Conservation (phyloP, 2,329 filamentous ascomycete genomes). For the Pseudogymnoascus sp. region DNA sequence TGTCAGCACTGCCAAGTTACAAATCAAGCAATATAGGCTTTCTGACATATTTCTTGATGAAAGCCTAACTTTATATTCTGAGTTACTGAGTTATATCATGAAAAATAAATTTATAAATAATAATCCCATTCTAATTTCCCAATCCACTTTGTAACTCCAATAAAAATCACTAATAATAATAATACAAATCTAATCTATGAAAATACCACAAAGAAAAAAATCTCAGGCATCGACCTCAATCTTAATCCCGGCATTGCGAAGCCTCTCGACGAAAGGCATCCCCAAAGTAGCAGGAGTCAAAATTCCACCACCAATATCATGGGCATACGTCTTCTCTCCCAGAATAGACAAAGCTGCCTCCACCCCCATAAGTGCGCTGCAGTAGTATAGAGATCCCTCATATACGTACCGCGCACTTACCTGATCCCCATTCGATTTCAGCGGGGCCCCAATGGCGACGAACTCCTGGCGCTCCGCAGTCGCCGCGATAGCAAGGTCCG, state of each 20-base stretch:
- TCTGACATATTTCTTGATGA: neutral
- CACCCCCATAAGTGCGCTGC: conserved; percentile 14
- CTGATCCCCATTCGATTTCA: neutral
- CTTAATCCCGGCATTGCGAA: neutral
- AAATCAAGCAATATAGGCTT: conserved; percentile 1
- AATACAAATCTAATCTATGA: neutral
- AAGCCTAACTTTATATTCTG: neutral
- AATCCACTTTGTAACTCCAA: neutral
- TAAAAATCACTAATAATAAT: neutral
- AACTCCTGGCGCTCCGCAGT: neutral
- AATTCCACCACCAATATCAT: conserved; percentile 39
- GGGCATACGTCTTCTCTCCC: conserved; percentile 37
- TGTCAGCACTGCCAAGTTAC: neutral
- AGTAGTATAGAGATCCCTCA: conserved; percentile 12
- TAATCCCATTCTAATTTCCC: neutral
- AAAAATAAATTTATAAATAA: neutral
- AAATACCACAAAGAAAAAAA: neutral
- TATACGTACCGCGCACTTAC: neutral
- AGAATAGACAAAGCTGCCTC: conserved; percentile 14
- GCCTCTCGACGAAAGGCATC: conserved; percentile 17
- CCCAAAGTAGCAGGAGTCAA: conserved; percentile 44
- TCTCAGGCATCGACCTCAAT: neutral
- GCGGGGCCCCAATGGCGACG: neutral
- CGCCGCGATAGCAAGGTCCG: neutral
- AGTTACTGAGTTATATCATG: neutral